These are phyloP conservation scores for Botrytis paeoniae DNA, from an alignment of 2,329 filamentous ascomycete species.

Conservation along the genomic window DNA sequence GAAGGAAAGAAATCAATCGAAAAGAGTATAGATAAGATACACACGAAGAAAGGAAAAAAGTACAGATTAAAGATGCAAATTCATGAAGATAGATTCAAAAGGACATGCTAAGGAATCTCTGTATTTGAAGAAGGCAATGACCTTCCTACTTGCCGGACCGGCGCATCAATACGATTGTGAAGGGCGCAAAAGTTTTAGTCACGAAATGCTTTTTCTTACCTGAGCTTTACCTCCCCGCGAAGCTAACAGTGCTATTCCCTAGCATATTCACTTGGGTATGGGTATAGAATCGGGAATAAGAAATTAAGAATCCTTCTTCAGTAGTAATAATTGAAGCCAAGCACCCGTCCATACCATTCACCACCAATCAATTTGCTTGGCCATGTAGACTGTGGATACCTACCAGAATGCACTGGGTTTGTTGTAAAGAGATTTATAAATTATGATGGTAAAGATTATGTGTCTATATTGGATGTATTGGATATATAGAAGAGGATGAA, in stretches of 20 bases:
- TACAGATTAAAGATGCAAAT: background rate
- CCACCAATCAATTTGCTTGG: background rate
- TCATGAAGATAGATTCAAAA: background rate
- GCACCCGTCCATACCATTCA: background rate
- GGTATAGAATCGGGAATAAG: background rate
- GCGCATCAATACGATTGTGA: conserved; percentile 3
- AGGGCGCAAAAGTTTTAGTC: conserved; percentile 1
- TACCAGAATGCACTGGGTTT: background rate
- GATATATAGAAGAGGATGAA: background rate
- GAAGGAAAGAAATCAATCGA: background rate
- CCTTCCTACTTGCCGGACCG: background rate
- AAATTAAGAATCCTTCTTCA: background rate
- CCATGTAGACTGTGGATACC: background rate
- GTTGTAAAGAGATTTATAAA: background rate
- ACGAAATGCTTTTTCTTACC: conserved; percentile 5
- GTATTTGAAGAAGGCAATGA: background rate
- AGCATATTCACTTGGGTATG: background rate
- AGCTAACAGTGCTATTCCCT: background rate
- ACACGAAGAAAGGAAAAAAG: background rate
- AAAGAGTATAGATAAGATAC: background rate
- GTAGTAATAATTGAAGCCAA: background rate
- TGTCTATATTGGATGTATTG: background rate
- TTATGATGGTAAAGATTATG: background rate
- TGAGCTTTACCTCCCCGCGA: background rate
- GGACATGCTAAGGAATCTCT: background rate